Evolutionary conservation across 441 rosid species (phyloP).

Genomic region (Pelargonium citronellum): DNA sequence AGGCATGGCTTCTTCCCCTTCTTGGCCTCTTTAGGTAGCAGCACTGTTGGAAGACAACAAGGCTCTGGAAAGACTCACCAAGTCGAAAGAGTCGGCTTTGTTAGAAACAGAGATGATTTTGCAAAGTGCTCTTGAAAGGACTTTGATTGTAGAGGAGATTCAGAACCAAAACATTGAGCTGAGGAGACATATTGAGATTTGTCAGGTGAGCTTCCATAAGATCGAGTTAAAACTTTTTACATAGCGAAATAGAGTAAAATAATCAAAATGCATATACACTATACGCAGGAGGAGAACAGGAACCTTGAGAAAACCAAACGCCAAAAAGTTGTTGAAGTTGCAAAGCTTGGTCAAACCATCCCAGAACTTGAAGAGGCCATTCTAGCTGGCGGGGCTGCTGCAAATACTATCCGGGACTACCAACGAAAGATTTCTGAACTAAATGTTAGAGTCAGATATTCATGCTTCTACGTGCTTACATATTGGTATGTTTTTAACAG

Average conservation of each 20-base stretch:
- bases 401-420: constrained; percentile 70
- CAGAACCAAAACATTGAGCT: constrained; percentile 84
- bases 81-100: constrained; percentile 72
- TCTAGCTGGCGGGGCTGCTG: constrained; percentile 76
- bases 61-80: constrained; percentile 83
- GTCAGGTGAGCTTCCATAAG: constrained; percentile 38
- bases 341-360: constrained; percentile 76
- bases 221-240: not conserved
- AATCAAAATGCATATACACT: not conserved
- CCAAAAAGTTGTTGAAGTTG: constrained; percentile 78
- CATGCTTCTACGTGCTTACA: not conserved
- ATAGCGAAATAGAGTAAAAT: constrained; percentile 1
- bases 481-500: not conserved
- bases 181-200: constrained; percentile 77
- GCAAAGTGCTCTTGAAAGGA: constrained; percentile 74
- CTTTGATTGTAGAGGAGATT: constrained; percentile 80
- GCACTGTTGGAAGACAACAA: constrained; percentile 70
- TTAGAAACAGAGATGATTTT: constrained; percentile 84
- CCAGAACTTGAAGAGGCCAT: constrained; percentile 73
- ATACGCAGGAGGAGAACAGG: constrained; percentile 73
- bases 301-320: constrained; percentile 86
- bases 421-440: constrained; percentile 64
- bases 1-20: no score
- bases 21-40: constrained; percentile 39
- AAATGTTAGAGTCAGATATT: constrained; percentile 32